These are phyloP conservation scores for Lathyrus tuberosus DNA, from an alignment of 306 rosid genomes.

Conservation along the genomic window DNA sequence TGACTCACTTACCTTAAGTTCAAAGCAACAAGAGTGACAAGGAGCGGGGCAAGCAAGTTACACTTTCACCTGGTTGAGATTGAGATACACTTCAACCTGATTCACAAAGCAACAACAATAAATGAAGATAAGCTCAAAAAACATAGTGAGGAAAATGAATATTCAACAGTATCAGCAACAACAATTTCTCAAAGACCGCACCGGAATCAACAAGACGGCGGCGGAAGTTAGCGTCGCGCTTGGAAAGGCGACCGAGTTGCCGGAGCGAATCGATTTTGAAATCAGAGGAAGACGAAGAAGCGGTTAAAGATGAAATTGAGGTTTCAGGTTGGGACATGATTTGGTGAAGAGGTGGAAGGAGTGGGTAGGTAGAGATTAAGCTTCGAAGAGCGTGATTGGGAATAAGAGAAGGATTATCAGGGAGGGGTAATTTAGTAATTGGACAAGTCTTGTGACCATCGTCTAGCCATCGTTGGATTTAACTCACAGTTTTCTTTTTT, in stretches of 20 bases:
- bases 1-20: too few species aligned
- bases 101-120: too few species aligned
- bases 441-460: constrained; percentile 89
- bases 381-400: constrained; percentile 89
- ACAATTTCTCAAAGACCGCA: constrained; percentile 35
- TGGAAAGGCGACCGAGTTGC: constrained; percentile 32
- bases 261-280: constrained; percentile 64
- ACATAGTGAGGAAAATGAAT: too few species aligned
- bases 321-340: constrained; percentile 51
- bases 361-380: constrained; percentile 63
- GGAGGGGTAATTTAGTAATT: constrained; percentile 75
- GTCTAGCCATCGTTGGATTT: constrained; percentile 88
- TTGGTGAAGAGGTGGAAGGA: constrained; percentile 29
- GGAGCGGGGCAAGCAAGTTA: too few species aligned
- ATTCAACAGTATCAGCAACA: too few species aligned
- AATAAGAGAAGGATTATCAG: constrained; percentile 63
- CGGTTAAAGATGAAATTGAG: constrained; percentile 58
- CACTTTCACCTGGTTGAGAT: too few species aligned
- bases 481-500: too few species aligned
- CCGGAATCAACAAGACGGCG: constrained; percentile 31
- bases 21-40: too few species aligned
- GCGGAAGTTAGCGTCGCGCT: constrained; percentile 37
- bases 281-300: constrained; percentile 46
- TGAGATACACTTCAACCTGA: too few species aligned
- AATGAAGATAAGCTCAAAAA: too few species aligned